Conservation (phyloP, 345 rosid genomes). For the Linum trigynum region DNA sequence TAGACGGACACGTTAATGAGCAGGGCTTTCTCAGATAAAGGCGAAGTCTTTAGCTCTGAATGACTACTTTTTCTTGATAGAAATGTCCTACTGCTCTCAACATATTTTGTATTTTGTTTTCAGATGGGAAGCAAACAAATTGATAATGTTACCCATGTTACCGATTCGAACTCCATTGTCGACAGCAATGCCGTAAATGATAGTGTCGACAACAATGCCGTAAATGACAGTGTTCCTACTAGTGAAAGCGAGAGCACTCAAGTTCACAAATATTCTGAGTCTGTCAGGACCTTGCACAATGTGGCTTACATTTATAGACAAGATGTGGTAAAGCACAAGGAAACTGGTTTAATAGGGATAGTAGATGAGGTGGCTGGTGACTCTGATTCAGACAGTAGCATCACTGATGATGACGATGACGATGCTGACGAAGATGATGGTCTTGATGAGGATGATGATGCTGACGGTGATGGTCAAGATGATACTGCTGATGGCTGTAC, state of each 20-base stretch:
- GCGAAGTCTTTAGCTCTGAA: not conserved
- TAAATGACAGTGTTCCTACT: conserved; percentile 17
- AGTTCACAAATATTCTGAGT: conserved; percentile 23
- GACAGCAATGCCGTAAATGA: conserved; percentile 1
- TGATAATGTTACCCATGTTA: conserved; percentile 24
- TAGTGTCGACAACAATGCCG: not conserved
- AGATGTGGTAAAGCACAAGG: conserved; percentile 66
- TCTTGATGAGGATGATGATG: conserved; percentile 19
- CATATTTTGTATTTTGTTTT: conserved; percentile 6
- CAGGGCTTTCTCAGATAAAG: not conserved
- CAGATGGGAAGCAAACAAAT: conserved; percentile 53
- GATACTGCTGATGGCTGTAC: conserved; percentile 23
- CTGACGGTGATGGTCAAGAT: conserved; percentile 9
- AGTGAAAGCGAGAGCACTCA: conserved; percentile 9
- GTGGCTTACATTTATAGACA: conserved; percentile 54
- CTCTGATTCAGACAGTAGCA: conserved; percentile 74
- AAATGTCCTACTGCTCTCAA: not conserved
- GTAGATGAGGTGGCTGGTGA: conserved; percentile 90
- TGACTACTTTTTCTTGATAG: not conserved
- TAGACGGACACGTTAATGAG: not conserved
- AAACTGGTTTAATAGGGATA: conserved; percentile 52
- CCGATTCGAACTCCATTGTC: conserved; percentile 17
- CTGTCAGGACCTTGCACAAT: conserved; percentile 23
- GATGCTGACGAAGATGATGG: conserved; percentile 31
- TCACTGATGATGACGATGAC: conserved; percentile 50